phyloP scores from a whole-genome alignment of 2,329 filamentous ascomycete genomes.

The Tolypocladium amazonense region DNA sequence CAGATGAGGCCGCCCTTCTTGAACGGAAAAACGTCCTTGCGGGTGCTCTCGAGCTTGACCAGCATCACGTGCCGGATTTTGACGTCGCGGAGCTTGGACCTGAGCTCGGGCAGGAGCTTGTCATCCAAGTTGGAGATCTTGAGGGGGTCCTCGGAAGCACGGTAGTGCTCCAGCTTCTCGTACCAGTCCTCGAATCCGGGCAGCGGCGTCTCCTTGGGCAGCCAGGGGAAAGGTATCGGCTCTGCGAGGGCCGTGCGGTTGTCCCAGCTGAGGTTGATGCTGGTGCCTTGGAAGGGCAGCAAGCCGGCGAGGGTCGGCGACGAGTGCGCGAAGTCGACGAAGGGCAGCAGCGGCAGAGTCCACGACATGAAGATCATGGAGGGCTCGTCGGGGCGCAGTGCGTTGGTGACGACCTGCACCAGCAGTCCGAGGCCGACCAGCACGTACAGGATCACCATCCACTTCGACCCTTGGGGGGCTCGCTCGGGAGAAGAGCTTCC shows the following conservation, averaged over 20 bases:
- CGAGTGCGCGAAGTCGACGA: conserved; percentile 21
- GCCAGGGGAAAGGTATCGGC: conserved; percentile 12
- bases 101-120: conserved; percentile 16
- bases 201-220: conserved; percentile 9
- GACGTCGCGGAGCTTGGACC: conserved; percentile 15
- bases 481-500: neutral
- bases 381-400: conserved; percentile 19
- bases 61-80: conserved; percentile 31
- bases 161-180: conserved; percentile 18
- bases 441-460: conserved; percentile 7
- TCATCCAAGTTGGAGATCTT: conserved; percentile 28
- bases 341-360: conserved; percentile 21
- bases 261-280: conserved; percentile 15
- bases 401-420: conserved; percentile 11
- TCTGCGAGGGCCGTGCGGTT: conserved; percentile 14
- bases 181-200: conserved; percentile 17
- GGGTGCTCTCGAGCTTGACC: conserved; percentile 31
- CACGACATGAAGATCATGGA: conserved; percentile 24
- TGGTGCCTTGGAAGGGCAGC: conserved; percentile 12
- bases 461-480: neutral
- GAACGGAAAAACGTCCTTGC: conserved; percentile 32
- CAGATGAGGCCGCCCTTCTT: conserved; percentile 28
- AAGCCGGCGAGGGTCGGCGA: conserved; percentile 17
- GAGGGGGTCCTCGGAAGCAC: conserved; percentile 23
- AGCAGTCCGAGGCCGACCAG: conserved; percentile 13